Evolutionary conservation across 352 stramenopile species (phyloP), one percentile per base, ranked within the genome.

Genomic region (Globisporangium cylindrosporum): DNA sequence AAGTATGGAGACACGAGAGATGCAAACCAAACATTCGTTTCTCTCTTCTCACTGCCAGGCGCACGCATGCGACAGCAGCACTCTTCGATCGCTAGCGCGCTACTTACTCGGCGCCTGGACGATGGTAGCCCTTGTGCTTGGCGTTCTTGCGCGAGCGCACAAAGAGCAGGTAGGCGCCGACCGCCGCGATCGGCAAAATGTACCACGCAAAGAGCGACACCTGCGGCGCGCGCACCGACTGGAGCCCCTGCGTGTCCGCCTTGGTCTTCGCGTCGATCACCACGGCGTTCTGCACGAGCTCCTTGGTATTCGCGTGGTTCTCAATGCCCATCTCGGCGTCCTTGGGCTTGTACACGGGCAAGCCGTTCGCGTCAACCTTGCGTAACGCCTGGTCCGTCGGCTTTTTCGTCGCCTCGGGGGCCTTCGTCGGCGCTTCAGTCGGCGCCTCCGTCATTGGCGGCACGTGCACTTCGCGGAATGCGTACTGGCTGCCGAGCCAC

Each of bases 121-220:
- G 62, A 29, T 24, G 62, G 62, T 68, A 68, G 51, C 62, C 62
- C 53, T 68, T 68, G 51, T 62, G 62, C 36, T 68, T 68, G 20
- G 51, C 53, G 18, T 2, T 64, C 10, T 49, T 65, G 55, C 79
- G 80, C 46, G 79, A 81, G 58, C 80, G 80, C 62, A 89, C 80
- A 48, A 89, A 90, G 10, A 91, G 54, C 55, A 94, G 63, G 61
- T 92, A 94, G 38, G 53, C 82, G 2, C 79, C 84, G 51, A 94
- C 82, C 1, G 82, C 81, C 48, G 62, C 76, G 18, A 94, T 73
- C 0, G 86, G 86, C 43, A 94, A 60, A 54, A 92, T 81, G 80
- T 94, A 94, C 86, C 82, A 94, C 41, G 77, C 80, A 59, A 93
- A 93, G 9, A 94, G 72, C 48, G 82, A 86, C 51, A 93, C 74